These are phyloP conservation scores for Neofusicoccum laricinum DNA, from an alignment of 2,329 filamentous ascomycete genomes.

Conservation along the genomic window DNA sequence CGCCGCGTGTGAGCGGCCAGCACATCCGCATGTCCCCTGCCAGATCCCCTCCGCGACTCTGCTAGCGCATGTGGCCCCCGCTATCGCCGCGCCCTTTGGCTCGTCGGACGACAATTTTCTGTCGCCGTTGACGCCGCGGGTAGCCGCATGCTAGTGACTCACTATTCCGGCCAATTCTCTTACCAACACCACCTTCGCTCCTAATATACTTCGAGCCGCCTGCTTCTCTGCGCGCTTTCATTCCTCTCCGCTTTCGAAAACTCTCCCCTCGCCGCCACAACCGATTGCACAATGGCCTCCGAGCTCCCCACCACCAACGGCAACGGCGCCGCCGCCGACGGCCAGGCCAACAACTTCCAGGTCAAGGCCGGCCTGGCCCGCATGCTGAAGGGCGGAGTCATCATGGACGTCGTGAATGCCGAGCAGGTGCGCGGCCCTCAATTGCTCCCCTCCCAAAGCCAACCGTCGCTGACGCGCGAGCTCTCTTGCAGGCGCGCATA, in stretches of 20 bases:
- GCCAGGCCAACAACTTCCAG: conserved; percentile 62
- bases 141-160: conserved; percentile 11
- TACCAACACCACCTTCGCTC: not conserved
- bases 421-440: conserved; percentile 60
- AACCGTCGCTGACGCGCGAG: not conserved
- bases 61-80: not conserved
- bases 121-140: conserved; percentile 5
- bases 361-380: conserved; percentile 94
- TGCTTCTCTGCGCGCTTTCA: not conserved
- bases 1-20: not conserved
- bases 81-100: conserved; percentile 13
- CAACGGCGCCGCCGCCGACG: conserved; percentile 40
- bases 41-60: conserved; percentile 1
- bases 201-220: not conserved
- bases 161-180: conserved; percentile 5
- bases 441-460: not conserved
- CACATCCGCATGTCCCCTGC: not conserved
- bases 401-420: conserved; percentile 97
- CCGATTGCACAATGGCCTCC: conserved; percentile 38
- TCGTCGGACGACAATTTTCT: not conserved
- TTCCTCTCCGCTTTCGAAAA: not conserved
- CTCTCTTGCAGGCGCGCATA: conserved; percentile 69
- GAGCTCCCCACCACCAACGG: conserved; percentile 49
- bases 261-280: not conserved
- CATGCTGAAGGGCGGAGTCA: conserved; percentile 98